These are phyloP conservation scores for Madurella mycetomatis DNA, from an alignment of 2,329 filamentous ascomycete genomes.

Conservation along the genomic window DNA sequence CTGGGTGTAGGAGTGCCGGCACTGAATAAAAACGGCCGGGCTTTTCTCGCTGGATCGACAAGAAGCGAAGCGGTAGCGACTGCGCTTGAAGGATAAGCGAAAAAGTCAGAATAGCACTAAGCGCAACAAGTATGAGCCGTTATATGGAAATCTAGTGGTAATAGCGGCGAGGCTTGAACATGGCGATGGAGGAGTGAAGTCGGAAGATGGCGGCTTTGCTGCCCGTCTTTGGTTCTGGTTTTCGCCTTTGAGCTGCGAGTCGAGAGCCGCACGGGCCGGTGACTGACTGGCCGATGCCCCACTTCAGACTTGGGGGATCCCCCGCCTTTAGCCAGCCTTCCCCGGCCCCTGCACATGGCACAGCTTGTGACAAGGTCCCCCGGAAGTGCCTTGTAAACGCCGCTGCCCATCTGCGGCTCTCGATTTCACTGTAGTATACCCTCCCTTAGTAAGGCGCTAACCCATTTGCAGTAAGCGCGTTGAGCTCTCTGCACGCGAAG, in stretches of 20 bases:
- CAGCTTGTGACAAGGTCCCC: not conserved
- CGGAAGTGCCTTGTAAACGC: not conserved
- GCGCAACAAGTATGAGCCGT: not conserved
- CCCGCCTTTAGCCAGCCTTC: not conserved
- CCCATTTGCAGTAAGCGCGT: not conserved
- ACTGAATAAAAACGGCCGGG: conserved; percentile 29
- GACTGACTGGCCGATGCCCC: conserved; percentile 18
- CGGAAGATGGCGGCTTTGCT: not conserved
- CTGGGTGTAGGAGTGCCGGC: conserved; percentile 20
- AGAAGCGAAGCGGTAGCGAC: not conserved
- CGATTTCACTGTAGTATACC: no score
- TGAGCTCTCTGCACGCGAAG: not conserved
- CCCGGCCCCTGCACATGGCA: not conserved
- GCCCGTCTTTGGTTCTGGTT: not conserved
- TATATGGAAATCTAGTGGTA: not conserved
- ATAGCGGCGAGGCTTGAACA: not conserved
- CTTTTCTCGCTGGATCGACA: conserved; percentile 13
- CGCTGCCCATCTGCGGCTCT: not conserved
- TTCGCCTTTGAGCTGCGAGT: not conserved
- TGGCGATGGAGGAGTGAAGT: not conserved
- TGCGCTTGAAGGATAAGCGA: not conserved
- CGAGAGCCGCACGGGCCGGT: not conserved
- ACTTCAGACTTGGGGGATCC: not conserved
- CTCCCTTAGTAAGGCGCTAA: not conserved
- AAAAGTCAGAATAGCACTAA: not conserved